These are phyloP conservation scores for Withania somnifera DNA, from an alignment of 305 asterid genomes.

Conservation along the genomic window DNA sequence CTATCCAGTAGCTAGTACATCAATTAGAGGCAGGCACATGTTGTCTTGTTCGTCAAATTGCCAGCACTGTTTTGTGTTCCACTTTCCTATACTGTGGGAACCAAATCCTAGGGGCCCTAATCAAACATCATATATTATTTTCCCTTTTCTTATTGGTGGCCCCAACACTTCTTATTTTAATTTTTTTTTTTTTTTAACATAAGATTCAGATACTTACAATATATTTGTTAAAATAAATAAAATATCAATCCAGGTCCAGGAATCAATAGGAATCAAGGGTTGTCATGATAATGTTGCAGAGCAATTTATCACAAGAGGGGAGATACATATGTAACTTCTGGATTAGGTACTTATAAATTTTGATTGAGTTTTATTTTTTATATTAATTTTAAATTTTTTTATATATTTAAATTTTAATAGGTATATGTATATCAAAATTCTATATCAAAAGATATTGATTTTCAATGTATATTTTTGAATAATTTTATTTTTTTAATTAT, in stretches of 20 bases:
- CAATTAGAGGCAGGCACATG: not conserved
- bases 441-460: not conserved
- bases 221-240: not conserved
- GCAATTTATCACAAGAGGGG: not conserved
- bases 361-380: not conserved
- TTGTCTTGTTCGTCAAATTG: not conserved
- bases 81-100: not conserved
- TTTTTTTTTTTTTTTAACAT: not conserved
- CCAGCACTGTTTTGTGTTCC: not conserved
- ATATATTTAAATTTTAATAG: too few species aligned
- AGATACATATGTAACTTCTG: not conserved
- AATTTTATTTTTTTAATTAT: too few species aligned
- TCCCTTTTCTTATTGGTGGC: not conserved
- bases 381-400: too few species aligned
- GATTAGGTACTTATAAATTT: not conserved
- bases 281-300: not conserved
- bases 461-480: too few species aligned
- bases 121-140: not conserved
- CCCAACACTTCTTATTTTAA: not conserved
- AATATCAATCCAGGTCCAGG: not conserved
- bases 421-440: not conserved
- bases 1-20: not conserved
- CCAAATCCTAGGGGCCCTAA: not conserved
- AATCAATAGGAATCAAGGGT: not conserved
- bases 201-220: not conserved